Evolutionary conservation across 176 grass and related monocot species (phyloP).

Genomic region (Carex cristatella): DNA sequence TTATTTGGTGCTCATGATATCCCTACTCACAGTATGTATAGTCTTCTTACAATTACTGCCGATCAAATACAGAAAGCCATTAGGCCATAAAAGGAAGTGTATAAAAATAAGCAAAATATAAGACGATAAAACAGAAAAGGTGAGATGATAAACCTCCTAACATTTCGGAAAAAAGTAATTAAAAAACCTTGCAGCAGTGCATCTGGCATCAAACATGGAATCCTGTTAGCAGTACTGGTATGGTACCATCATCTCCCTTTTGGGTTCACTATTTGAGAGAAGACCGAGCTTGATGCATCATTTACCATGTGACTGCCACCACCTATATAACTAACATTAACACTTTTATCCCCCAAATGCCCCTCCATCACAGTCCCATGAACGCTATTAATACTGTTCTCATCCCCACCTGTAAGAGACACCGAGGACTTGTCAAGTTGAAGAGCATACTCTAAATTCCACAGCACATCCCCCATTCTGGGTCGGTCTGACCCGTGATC

Average conservation of each 20-base stretch:
- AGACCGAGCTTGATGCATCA: constrained; percentile 54
- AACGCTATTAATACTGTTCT: constrained; percentile 74
- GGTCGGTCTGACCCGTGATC: constrained; percentile 76
- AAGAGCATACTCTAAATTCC: constrained; percentile 88
- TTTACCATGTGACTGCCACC: constrained; percentile 26
- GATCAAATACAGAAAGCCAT: neutral
- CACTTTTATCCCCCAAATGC: constrained; percentile 32
- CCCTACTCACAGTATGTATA: neutral
- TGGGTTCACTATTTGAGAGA: constrained; percentile 79
- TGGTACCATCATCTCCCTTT: constrained; percentile 46
- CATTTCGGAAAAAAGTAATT: neutral
- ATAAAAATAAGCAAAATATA: neutral
- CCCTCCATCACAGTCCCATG: constrained; percentile 50
- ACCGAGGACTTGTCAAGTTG: constrained; percentile 69
- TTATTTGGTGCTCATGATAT: neutral
- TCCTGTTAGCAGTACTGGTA: neutral
- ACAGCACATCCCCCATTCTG: constrained; percentile 84
- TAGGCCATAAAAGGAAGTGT: neutral
- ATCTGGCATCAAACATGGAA: neutral
- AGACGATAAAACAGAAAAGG: neutral
- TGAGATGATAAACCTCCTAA: neutral
- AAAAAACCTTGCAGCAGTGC: neutral
- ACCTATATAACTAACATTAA: constrained; percentile 15
- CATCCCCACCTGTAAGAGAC: constrained; percentile 41
- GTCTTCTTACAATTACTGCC: neutral